phyloP scores from a whole-genome alignment of 352 stramenopile species.

The Albugo candida region DNA sequence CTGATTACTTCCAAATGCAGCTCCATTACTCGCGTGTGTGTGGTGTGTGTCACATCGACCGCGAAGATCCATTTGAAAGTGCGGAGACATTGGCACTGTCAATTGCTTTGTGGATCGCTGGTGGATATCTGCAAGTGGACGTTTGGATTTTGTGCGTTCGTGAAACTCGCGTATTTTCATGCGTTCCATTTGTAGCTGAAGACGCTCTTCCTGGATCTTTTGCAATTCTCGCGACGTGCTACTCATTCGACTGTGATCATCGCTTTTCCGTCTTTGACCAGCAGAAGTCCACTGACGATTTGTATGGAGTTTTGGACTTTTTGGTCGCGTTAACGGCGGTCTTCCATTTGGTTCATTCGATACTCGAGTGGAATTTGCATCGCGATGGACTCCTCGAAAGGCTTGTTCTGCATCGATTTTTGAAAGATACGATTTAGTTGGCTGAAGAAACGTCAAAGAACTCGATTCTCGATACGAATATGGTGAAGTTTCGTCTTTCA shows the following conservation, averaged over 20 bases:
- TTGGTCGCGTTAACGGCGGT: slow-evolving; percentile 25
- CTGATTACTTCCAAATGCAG: too few species aligned
- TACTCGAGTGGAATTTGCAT: too few species aligned
- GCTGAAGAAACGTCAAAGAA: slow-evolving; percentile 20
- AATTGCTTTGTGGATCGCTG: slow-evolving; percentile 65
- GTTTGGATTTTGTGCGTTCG: slow-evolving; percentile 44
- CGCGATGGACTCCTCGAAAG: too few species aligned
- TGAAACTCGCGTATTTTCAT: slow-evolving; percentile 65
- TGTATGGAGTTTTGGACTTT: slow-evolving; percentile 28
- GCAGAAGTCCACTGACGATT: slow-evolving; percentile 2
- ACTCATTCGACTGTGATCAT: slow-evolving; percentile 20
- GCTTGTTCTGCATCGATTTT: slow-evolving; percentile 26
- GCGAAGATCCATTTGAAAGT: slow-evolving; percentile 37
- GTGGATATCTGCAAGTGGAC: slow-evolving; percentile 39
- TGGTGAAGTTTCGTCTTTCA: too few species aligned
- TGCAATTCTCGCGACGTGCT: slow-evolving; percentile 58
- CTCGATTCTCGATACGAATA: too few species aligned
- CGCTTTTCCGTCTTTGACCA: background rate
- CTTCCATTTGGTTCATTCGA: too few species aligned
- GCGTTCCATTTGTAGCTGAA: slow-evolving; percentile 38
- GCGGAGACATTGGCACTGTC: slow-evolving; percentile 49
- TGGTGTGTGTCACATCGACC: slow-evolving; percentile 11
- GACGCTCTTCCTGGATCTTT: slow-evolving; percentile 53
- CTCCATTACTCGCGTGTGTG: background rate
- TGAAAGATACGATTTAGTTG: slow-evolving; percentile 38